A percentile compares a stretch with the other conserved stretches of the same genome.
These are phyloP conservation scores for Cyclostephanos tholiformis DNA, from an alignment of 108 stramenopile genomes.

Conservation along the genomic window DNA sequence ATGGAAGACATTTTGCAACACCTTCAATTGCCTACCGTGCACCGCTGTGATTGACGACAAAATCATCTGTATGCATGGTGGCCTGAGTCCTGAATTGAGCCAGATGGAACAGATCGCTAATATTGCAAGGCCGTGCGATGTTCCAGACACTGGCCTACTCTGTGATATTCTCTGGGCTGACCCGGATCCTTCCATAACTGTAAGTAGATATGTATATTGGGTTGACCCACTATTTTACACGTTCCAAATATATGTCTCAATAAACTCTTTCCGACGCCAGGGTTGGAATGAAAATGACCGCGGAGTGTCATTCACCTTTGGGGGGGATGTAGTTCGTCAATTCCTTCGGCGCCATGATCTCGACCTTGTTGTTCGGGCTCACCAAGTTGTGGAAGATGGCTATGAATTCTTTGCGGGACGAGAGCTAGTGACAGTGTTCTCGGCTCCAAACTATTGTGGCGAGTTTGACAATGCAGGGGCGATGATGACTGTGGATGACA, in stretches of 20 bases:
- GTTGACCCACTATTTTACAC: too few relatives aligned
- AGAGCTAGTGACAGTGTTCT: conserved; percentile 60
- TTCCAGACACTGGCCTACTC: conserved; percentile 97
- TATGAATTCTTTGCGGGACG: conserved; percentile 98
- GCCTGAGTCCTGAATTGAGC: conserved; percentile 93
- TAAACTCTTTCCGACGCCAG: conserved; percentile 22
- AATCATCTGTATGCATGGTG: conserved; percentile 99
- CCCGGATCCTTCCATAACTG: conserved; percentile 94
- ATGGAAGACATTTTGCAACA: conserved; percentile 99
- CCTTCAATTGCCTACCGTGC: conserved; percentile 99
- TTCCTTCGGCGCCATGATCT: conserved; percentile 98
- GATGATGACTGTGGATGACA: conserved; percentile 97
- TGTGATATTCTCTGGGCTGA: conserved; percentile 99
- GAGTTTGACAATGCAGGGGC: conserved; percentile 99
- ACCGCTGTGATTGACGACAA: conserved; percentile 99
- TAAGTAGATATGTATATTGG: conserved; percentile 48
- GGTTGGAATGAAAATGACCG: conserved; percentile 99
- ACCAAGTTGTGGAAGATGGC: conserved; percentile 99
- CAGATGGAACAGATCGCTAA: conserved; percentile 97
- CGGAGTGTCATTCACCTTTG: conserved; percentile 99
- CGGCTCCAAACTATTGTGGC: too few relatives aligned
- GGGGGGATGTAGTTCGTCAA: conserved; percentile 97
- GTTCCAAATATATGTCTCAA: too few relatives aligned
- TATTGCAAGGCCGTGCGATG: conserved; percentile 96
- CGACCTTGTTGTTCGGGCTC: conserved; percentile 97